Evolutionary conservation across 192 early-diverging fungal species (phyloP).

Genomic region (Coemansia sp.): DNA sequence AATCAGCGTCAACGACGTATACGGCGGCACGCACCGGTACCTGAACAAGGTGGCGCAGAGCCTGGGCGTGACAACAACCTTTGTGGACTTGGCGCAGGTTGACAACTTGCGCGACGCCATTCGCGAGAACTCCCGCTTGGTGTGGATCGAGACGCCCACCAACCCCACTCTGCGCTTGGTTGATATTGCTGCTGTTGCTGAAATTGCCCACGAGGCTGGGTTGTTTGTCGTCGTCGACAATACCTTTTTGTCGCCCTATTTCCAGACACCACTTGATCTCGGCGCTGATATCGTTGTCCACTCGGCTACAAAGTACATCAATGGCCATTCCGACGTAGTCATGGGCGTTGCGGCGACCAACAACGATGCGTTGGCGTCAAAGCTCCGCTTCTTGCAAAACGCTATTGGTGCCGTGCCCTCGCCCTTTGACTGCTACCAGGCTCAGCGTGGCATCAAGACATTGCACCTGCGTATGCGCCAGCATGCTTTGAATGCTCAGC

Average conservation of each 20-base stretch:
- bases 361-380: conserved; percentile 69
- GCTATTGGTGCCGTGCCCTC: conserved; percentile 95
- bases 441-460: conserved; percentile 94
- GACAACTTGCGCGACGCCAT: conserved; percentile 65
- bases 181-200: conserved; percentile 73
- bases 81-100: conserved; percentile 76
- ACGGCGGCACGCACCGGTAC: conserved; percentile 89
- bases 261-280: conserved; percentile 86
- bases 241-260: conserved; percentile 87
- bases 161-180: conserved; percentile 85
- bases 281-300: conserved; percentile 98
- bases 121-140: conserved; percentile 73
- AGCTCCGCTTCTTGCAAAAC: conserved; percentile 93
- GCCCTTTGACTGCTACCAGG: conserved; percentile 97
- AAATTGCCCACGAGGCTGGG: conserved; percentile 64
- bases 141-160: conserved; percentile 90
- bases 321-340: conserved; percentile 98
- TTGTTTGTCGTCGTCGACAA: conserved; percentile 81
- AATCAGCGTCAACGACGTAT: conserved; percentile 87
- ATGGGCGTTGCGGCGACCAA: conserved; percentile 94
- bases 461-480: conserved; percentile 93
- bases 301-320: conserved; percentile 98
- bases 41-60: conserved; percentile 79
- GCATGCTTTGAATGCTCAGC: conserved; percentile 84
- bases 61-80: conserved; percentile 70